Conservation (phyloP, 2,329 filamentous ascomycete genomes). For the Cladosporium austrohemisphaericum region DNA sequence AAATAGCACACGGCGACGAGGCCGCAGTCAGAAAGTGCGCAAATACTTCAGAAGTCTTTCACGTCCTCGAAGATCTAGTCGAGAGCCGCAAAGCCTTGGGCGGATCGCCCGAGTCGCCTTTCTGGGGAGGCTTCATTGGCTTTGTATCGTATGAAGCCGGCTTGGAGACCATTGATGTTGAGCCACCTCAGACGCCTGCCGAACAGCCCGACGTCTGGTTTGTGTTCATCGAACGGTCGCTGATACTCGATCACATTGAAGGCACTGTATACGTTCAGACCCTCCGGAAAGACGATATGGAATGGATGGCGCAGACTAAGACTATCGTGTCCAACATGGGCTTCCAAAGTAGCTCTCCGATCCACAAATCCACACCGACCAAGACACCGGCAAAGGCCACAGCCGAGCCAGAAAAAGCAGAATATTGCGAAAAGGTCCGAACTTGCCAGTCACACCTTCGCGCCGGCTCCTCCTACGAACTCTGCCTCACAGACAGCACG, state of each 20-base stretch:
- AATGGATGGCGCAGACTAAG: slow-evolving; percentile 22
- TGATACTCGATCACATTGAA: slow-evolving; percentile 70
- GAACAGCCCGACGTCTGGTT: slow-evolving; percentile 68
- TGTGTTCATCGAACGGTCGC: slow-evolving; percentile 70
- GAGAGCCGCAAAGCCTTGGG: slow-evolving; percentile 31
- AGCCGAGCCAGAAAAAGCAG: slow-evolving; percentile 24
- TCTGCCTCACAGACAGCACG: slow-evolving; percentile 77
- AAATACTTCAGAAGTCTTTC: slow-evolving; percentile 34
- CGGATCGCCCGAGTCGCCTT: slow-evolving; percentile 49
- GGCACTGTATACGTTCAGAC: slow-evolving; percentile 64
- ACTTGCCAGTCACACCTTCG: slow-evolving; percentile 68
- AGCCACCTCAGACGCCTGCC: slow-evolving; percentile 34
- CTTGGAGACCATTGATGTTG: slow-evolving; percentile 56
- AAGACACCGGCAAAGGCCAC: slow-evolving; percentile 15
- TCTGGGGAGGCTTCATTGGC: slow-evolving; percentile 80
- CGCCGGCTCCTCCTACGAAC: slow-evolving; percentile 78
- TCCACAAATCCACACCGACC: neutral
- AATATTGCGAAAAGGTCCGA: slow-evolving; percentile 65
- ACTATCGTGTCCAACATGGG: neutral
- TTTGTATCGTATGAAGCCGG: slow-evolving; percentile 84
- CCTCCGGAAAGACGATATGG: slow-evolving; percentile 46
- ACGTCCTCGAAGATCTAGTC: slow-evolving; percentile 40
- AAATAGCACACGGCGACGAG: slow-evolving; percentile 12
- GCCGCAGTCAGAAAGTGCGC: neutral
- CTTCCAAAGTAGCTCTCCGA: too few species aligned